These are phyloP conservation scores for Aspergillus oerlinghausenensis DNA, from an alignment of 2,329 filamentous ascomycete genomes.

Conservation along the genomic window DNA sequence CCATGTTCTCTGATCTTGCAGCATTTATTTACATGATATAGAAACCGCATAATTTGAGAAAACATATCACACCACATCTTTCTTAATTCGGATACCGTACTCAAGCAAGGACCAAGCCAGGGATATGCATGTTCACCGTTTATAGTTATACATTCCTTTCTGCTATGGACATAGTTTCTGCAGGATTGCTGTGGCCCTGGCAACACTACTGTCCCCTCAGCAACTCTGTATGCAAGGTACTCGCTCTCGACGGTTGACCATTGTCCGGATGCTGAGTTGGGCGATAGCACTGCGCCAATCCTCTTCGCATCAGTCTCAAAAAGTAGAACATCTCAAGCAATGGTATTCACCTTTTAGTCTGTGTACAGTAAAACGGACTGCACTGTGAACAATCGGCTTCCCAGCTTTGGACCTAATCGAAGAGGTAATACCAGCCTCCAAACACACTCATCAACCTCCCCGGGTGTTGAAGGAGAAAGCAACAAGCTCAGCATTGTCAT, in stretches of 20 bases:
- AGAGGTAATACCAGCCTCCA: background rate
- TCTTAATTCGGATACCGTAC: background rate
- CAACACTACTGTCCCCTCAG: background rate
- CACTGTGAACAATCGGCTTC: background rate
- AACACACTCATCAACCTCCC: background rate
- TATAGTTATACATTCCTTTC: background rate
- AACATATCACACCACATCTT: background rate
- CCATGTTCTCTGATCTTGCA: slow-evolving; percentile 13
- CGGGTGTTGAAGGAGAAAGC: background rate
- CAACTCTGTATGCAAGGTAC: background rate
- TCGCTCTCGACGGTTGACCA: background rate
- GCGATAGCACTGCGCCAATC: background rate
- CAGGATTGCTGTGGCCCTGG: background rate
- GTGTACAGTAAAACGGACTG: background rate
- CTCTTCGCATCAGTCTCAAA: background rate
- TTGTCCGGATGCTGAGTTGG: background rate
- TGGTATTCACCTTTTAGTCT: background rate
- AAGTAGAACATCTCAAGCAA: background rate
- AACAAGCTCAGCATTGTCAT: background rate
- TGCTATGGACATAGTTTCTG: background rate
- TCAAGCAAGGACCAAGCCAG: background rate
- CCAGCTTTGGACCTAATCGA: background rate
- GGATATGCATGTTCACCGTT: background rate
- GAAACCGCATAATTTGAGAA: slow-evolving; percentile 14
- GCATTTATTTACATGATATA: slow-evolving; percentile 26